Conservation (phyloP, 441 rosid species). For the Populus tomentosa region DNA sequence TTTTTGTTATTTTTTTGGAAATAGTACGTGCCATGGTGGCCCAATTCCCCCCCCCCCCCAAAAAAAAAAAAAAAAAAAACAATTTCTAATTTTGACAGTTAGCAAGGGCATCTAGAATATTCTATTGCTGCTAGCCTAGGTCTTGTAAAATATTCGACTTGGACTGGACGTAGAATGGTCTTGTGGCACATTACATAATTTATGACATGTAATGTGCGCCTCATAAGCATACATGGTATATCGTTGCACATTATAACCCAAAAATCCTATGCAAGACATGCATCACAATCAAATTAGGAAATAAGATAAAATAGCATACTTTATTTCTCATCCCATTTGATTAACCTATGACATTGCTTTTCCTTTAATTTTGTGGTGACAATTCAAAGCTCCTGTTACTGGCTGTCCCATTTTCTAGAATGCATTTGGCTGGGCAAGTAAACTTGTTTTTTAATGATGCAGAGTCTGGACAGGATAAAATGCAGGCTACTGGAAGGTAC, state of each 20-base stretch:
- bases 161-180: neutral
- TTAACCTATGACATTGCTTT: no score
- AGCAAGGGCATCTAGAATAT: neutral
- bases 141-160: slow-evolving; percentile 1
- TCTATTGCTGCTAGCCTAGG: neutral
- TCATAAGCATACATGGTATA: neutral
- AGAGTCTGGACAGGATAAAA: slow-evolving; percentile 98
- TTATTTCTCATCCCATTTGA: neutral
- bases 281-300: neutral
- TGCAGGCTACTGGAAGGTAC: slow-evolving; percentile 97
- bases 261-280: neutral
- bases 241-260: neutral
- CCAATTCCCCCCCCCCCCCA: no score
- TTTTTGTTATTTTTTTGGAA: neutral
- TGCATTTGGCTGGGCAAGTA: neutral
- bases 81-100: neutral
- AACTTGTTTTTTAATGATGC: slow-evolving; percentile 30
- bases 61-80: no score
- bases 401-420: neutral
- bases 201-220: neutral
- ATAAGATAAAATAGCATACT: neutral
- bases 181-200: neutral
- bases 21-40: neutral
- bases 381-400: neutral
- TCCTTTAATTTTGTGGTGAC: neutral